These are phyloP conservation scores for Xylaria cubensis DNA, from an alignment of 495 filamentous ascomycete genomes.

Conservation along the genomic window DNA sequence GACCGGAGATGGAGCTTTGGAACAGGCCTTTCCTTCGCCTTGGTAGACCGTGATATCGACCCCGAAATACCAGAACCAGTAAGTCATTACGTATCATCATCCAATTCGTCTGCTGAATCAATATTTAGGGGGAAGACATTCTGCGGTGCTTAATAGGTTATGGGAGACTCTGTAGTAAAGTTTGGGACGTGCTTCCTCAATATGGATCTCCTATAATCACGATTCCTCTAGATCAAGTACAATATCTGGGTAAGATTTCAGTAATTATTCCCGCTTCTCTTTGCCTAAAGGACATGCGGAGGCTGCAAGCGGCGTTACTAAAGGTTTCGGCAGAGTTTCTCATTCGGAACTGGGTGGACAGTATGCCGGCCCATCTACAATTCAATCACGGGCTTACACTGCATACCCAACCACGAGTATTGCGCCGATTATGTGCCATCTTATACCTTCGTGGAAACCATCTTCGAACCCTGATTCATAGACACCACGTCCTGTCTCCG, in stretches of 20 bases:
- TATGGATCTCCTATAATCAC: slow-evolving; percentile 49
- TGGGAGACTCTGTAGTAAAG: slow-evolving; percentile 67
- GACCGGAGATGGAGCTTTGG: slow-evolving; percentile 74
- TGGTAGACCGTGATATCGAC: slow-evolving; percentile 76
- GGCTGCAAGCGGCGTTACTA: slow-evolving; percentile 53
- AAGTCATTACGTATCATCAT: background rate
- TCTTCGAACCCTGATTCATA: slow-evolving; percentile 69
- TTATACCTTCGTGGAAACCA: slow-evolving; percentile 71
- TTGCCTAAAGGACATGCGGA: background rate
- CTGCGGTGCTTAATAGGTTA: slow-evolving; percentile 69
- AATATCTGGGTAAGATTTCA: slow-evolving; percentile 18
- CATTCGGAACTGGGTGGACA: slow-evolving; percentile 67
- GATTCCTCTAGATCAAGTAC: slow-evolving; percentile 32
- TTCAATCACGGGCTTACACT: slow-evolving; percentile 29
- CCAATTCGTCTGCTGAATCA: background rate
- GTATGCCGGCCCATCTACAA: slow-evolving; percentile 42
- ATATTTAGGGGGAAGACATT: slow-evolving; percentile 31
- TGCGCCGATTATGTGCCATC: slow-evolving; percentile 64
- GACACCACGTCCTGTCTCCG: slow-evolving; percentile 65
- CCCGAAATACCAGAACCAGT: slow-evolving; percentile 61
- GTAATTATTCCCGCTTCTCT: background rate
- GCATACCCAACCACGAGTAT: slow-evolving; percentile 46
- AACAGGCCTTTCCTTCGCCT: slow-evolving; percentile 70
- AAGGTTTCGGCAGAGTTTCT: slow-evolving; percentile 71
- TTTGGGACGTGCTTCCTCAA: slow-evolving; percentile 64